Base-by-base conservation (phyloP, 2,329 filamentous ascomycete species). In the Talaromyces amestolkiae region DNA sequence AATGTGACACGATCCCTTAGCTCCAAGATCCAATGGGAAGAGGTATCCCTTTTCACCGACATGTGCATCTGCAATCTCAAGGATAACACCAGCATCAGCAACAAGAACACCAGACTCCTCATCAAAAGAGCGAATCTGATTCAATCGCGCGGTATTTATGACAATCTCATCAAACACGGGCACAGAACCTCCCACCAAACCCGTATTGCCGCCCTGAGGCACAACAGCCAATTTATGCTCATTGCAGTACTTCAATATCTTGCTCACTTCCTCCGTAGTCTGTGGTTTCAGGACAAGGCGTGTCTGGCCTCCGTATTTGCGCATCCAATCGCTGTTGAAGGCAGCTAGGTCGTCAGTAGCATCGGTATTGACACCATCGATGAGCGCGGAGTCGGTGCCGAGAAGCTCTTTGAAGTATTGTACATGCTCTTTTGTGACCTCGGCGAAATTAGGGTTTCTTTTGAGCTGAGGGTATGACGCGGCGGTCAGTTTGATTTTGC, bases 101-200 rank as follows among this genome's bases (percentile, higher is more conserved):
- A 97, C 93, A 35, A 99, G 82, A 10, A 94, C 90, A 60, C 95
- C 95, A 62, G 92, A 96, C 60, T 96, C 91, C 63, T 96, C 90
- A 78, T 99, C 95, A 73, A 99, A 98, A 3, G 90, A 93, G 72
- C 91, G 87, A 68, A 99, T 93, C 73, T 88, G 81, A 83, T 96
- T 96, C 92, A 99, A 95, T 69, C 92, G 90, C 70, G 87, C 86
- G 76, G 95, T 88, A 79, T 89, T 97, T 81, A 99, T 86, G 72
- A 99, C 91, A 71, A 99, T 97, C 83, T 99, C 96, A 76, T 99
- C 96, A 75, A 98, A 99, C 22, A 99, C 93, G 0, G 96, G 95
- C 33, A 99, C 91, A 0, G 92, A 96, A 58, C 95, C 95, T 65
- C 95, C 96, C 1, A 99, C 95, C 39, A 99, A 85, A 7, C 95